These are phyloP conservation scores for Diplodia intermedia DNA, from an alignment of 2,329 filamentous ascomycete species.

Conservation along the genomic window DNA sequence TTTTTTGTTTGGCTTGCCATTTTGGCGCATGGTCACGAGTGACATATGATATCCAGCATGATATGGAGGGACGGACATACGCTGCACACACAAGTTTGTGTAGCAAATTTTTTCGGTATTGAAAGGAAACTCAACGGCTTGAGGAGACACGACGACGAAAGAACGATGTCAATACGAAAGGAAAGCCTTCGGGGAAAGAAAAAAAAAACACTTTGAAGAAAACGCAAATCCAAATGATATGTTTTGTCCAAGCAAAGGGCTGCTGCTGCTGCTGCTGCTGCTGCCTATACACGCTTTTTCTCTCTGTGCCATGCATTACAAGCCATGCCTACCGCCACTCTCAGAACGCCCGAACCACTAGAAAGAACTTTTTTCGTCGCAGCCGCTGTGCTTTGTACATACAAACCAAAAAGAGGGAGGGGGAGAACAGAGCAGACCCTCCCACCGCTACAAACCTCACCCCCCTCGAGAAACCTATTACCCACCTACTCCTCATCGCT, in stretches of 20 bases:
- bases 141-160: background rate
- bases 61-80: background rate
- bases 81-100: background rate
- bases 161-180: background rate
- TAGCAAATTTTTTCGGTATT: background rate
- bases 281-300: background rate
- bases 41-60: slow-evolving; percentile 20
- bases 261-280: background rate
- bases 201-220: background rate
- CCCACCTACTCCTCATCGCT: slow-evolving; percentile 38
- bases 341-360: background rate
- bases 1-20: background rate
- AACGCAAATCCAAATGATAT: background rate
- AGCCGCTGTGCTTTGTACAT: slow-evolving; percentile 3
- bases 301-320: background rate
- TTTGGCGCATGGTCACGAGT: slow-evolving; percentile 3
- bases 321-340: background rate
- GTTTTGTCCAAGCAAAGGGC: background rate
- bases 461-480: no score
- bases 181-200: background rate
- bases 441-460: no score
- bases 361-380: background rate
- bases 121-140: background rate
- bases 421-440: no score
- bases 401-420: no score